Evolutionary conservation across 805 yeast species (phyloP).

Genomic region (Grigorovia transvaalensis): DNA sequence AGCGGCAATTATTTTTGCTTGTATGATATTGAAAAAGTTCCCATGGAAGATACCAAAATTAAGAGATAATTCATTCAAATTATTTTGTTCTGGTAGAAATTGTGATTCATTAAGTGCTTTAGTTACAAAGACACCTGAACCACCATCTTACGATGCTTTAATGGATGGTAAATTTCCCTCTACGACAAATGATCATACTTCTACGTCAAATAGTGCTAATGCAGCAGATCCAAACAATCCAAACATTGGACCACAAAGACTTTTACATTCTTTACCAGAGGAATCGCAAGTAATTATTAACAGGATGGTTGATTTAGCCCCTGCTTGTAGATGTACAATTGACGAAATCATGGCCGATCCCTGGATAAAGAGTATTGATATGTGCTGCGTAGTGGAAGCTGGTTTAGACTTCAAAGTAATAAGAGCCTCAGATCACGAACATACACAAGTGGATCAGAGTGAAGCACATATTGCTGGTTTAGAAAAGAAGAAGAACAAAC

Average conservation of each 20-base stretch:
- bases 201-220: constrained; percentile 12
- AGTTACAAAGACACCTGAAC: constrained; percentile 44
- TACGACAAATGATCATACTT: background rate
- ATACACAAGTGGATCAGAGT: constrained; percentile 82
- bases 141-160: constrained; percentile 28
- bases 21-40: constrained; percentile 84
- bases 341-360: constrained; percentile 68
- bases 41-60: constrained; percentile 91
- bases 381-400: constrained; percentile 48
- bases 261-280: constrained; percentile 59
- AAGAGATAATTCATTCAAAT: constrained; percentile 70
- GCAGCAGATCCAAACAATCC: constrained; percentile 46
- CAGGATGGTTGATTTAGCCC: constrained; percentile 74
- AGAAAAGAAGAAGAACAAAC: constrained; percentile 62
- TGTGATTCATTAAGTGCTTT: constrained; percentile 57
- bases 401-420: constrained; percentile 31
- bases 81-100: constrained; percentile 65
- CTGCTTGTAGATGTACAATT: constrained; percentile 73
- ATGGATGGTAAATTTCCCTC: background rate
- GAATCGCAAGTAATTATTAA: constrained; percentile 59
- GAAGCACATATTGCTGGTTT: constrained; percentile 93
- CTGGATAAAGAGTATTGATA: constrained; percentile 53
- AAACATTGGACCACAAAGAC: constrained; percentile 60
- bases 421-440: constrained; percentile 54
- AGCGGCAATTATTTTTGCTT: constrained; percentile 78